Base-by-base conservation (phyloP, 1,284 basidiomycete genomes). In the Cryptococcus sp. region DNA sequence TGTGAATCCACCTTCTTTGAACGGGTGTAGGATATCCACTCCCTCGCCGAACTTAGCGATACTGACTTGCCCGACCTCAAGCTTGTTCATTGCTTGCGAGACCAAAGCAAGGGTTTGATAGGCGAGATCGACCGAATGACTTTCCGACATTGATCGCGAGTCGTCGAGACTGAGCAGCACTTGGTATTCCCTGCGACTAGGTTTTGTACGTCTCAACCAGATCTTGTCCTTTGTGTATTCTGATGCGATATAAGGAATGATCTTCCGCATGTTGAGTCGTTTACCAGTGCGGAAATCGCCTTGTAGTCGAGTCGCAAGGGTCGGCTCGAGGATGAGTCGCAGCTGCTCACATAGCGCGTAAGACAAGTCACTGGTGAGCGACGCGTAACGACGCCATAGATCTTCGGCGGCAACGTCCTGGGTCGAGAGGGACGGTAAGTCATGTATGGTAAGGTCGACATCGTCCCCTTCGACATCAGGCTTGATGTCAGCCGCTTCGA, bases 161-260 rank as follows among this genome's bases (percentile, higher is more conserved):
- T 99, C 96, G 74, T 99, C 96, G 53, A 99, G 86, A 6, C 93
- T 89, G 53, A 99, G 84, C 47, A 99, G 84, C 3, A 99, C 88
- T 73, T 99, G 96, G 78, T 99, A 99, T 76, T 98, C 94, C 53
- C 96, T 86, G 71, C 91, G 87, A 70, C 90, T 92, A 0, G 96
- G 95, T 60, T 91, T 88, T 5, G 94, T 97, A 31, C 96, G 86
- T 27, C 96, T 87, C 38, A 99, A 83, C 96, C 96, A 99, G 70
- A 99, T 99, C 81, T 96, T 96, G 84, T 99, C 96, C 79, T 99
- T 99, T 57, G 94, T 97, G 81, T 93, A 99, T 80, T 99, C 96
- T 77, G 90, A 93, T 10, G 96, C 96, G 67, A 99, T 95, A 82
- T 97, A 99, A 2, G 92, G 88, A 57, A 99, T 93, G 76, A 99